Base-by-base conservation (phyloP, 495 filamentous ascomycete species). In the Tuber umbilicatum region DNA sequence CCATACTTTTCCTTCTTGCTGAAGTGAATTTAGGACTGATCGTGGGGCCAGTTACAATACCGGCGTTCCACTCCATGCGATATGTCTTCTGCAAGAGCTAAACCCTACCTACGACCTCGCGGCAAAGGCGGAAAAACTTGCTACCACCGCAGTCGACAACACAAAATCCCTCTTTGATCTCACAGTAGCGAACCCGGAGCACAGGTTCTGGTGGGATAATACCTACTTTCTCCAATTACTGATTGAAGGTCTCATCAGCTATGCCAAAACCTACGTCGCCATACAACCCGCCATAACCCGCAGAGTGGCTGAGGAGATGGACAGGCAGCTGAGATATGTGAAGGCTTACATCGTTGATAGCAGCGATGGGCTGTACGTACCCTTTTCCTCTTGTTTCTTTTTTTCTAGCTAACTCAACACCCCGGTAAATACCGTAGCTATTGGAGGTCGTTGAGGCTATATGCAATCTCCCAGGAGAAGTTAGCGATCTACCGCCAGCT, bases 151-250 rank as follows among this genome's bases (percentile, higher is more conserved):
- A 14, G 40, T 76, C 41, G 75, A 81, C 47, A 74, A 75, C 9
- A 72, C 37, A 27, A 81, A 81, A 74, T 73, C 70, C 2, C 71
- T 81, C n/a, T 81, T 81, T 64, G 79, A 81, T 7, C 73, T 68
- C 45, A 38, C 70, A 1, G 75, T 78, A 43, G 23, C 78, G 50
- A 43, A 72, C 21, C 69, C 67, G 19, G 70, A 75, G 14, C 43
- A 74, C 7, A 75, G 80, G 39, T 81, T 81, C 68, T 81, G 80
- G 80, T 81, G 80, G 80, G 80, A 81, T 31, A 70, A 71, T 27
- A 81, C 70, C 31, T 81, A 81, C 55, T 81, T 81, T 70, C 43
- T 81, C 31, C 80, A 81, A 37, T 72, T 81, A 27, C 73, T 81
- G 23, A 68, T 81, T 4, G 79, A 81, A 70, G 80, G 80, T 31